phyloP scores from a whole-genome alignment of 371 early-diverging fungal genomes.

The Phascolomyces articulosus region DNA sequence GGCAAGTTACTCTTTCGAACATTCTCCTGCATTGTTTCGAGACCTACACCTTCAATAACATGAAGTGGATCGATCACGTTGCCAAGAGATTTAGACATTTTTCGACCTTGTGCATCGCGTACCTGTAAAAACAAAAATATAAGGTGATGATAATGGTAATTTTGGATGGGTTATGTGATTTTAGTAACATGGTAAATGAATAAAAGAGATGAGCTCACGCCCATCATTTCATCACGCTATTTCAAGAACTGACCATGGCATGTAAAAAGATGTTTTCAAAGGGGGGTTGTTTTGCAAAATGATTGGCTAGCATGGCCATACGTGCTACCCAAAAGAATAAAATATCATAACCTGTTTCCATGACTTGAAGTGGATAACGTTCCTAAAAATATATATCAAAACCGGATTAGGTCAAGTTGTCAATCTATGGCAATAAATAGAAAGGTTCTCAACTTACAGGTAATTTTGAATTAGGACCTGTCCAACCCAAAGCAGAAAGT shows the following conservation, averaged over 20 bases:
- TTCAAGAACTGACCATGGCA: conserved; percentile 83
- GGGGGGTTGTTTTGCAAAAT: conserved; percentile 83
- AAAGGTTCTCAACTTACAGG: conserved; percentile 7
- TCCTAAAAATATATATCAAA: conserved; percentile 19
- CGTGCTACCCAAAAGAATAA: conserved; percentile 99
- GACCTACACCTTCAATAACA: conserved; percentile 89
- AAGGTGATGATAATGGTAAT: neutral
- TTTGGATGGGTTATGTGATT: too few species aligned
- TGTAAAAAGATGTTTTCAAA: conserved; percentile 87
- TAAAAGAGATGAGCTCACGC: neutral
- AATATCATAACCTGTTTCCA: conserved; percentile 99
- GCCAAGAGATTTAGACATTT: conserved; percentile 97
- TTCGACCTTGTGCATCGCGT: conserved; percentile 96
- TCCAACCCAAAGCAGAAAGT: conserved; percentile 83
- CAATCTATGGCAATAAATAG: too few species aligned
- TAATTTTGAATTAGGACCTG: conserved; percentile 33
- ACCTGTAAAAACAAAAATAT: conserved; percentile 48
- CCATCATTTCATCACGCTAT: too few species aligned
- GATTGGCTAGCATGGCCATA: conserved; percentile 98
- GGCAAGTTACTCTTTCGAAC: conserved; percentile 83
- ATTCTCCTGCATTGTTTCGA: conserved; percentile 67
- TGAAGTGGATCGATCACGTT: conserved; percentile 98
- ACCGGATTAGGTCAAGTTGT: too few species aligned
- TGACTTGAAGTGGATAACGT: conserved; percentile 84
- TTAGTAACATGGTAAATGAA: too few species aligned